A percentile compares a stretch with the other conserved stretches of the same genome.
These are phyloP conservation scores for Tuber borchii DNA, from an alignment of 495 filamentous ascomycete species.

Conservation along the genomic window DNA sequence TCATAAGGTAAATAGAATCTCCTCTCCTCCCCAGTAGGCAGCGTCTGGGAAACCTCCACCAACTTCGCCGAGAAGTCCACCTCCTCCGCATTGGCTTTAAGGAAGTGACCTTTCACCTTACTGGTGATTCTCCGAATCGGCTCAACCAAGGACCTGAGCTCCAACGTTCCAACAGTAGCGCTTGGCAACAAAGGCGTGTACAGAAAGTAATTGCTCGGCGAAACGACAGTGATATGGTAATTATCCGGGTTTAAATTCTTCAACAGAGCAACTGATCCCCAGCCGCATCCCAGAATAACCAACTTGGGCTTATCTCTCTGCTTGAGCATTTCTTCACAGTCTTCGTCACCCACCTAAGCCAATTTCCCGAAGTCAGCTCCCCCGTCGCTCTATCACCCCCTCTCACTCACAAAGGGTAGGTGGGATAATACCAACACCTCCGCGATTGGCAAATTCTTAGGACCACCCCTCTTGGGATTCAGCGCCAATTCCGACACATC, in stretches of 20 bases:
- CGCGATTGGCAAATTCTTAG: slow-evolving; percentile 91
- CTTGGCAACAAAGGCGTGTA: slow-evolving; percentile 98
- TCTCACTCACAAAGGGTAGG: background rate
- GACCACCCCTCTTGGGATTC: slow-evolving; percentile 74
- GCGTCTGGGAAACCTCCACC: slow-evolving; percentile 72
- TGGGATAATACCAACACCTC: slow-evolving; percentile 54
- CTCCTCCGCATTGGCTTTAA: slow-evolving; percentile 76
- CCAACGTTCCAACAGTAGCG: slow-evolving; percentile 91
- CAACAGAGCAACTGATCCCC: slow-evolving; percentile 86
- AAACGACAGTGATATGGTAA: slow-evolving; percentile 91
- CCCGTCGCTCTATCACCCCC: background rate
- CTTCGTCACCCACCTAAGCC: slow-evolving; percentile 67
- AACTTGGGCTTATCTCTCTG: slow-evolving; percentile 81
- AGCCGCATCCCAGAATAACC: slow-evolving; percentile 89
- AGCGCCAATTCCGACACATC: slow-evolving; percentile 76
- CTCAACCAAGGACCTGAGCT: slow-evolving; percentile 83
- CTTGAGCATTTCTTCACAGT: slow-evolving; percentile 57
- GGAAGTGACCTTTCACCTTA: slow-evolving; percentile 74
- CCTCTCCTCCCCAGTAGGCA: slow-evolving; percentile 61
- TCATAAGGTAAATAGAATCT: slow-evolving; percentile 96
- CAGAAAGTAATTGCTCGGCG: slow-evolving; percentile 90
- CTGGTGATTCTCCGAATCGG: slow-evolving; percentile 79
- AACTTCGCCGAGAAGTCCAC: slow-evolving; percentile 87
- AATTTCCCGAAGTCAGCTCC: background rate
- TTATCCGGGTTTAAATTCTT: slow-evolving; percentile 84